Evolutionary conservation across 805 yeast genomes (phyloP).

Genomic region (Monosporozyma servazzii): DNA sequence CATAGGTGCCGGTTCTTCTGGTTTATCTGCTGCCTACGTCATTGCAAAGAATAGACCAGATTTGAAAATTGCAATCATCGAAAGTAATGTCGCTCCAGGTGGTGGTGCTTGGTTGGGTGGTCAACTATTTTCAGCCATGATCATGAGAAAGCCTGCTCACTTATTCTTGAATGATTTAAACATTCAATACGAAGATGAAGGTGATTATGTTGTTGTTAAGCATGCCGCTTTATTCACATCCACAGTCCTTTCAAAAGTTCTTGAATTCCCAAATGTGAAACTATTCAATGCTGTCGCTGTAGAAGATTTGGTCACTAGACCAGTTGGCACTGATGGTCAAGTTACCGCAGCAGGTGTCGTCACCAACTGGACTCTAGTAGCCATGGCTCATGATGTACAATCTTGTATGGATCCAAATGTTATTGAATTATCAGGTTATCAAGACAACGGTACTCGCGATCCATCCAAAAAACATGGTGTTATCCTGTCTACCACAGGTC

Average conservation of each 20-base stretch:
- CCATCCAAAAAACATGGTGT: slow-evolving; percentile 36
- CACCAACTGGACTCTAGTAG: slow-evolving; percentile 73
- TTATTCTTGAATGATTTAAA: slow-evolving; percentile 54
- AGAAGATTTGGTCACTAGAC: slow-evolving; percentile 69
- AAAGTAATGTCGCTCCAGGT: slow-evolving; percentile 68
- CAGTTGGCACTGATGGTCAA: slow-evolving; percentile 45
- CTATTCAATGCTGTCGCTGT: slow-evolving; percentile 74
- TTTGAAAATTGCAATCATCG: slow-evolving; percentile 62
- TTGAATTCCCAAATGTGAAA: slow-evolving; percentile 65
- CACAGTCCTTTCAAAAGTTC: slow-evolving; percentile 58
- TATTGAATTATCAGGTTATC: slow-evolving; percentile 42
- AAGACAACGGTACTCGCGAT: slow-evolving; percentile 26
- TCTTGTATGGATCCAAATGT: slow-evolving; percentile 80
- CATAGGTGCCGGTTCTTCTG: slow-evolving; percentile 74
- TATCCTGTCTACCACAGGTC: slow-evolving; percentile 67
- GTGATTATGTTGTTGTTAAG: slow-evolving; percentile 70
- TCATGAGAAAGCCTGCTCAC: slow-evolving; percentile 72
- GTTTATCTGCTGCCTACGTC: slow-evolving; percentile 66
- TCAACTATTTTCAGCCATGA: slow-evolving; percentile 69
- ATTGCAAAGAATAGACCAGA: slow-evolving; percentile 70
- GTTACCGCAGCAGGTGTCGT: slow-evolving; percentile 70
- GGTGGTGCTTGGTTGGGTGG: slow-evolving; percentile 80
- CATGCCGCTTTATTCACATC: slow-evolving; percentile 74
- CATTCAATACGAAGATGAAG: slow-evolving; percentile 66
- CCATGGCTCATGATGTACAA: slow-evolving; percentile 67